phyloP scores from a whole-genome alignment of 306 rosid species.

The Adenanthera pavonina region DNA sequence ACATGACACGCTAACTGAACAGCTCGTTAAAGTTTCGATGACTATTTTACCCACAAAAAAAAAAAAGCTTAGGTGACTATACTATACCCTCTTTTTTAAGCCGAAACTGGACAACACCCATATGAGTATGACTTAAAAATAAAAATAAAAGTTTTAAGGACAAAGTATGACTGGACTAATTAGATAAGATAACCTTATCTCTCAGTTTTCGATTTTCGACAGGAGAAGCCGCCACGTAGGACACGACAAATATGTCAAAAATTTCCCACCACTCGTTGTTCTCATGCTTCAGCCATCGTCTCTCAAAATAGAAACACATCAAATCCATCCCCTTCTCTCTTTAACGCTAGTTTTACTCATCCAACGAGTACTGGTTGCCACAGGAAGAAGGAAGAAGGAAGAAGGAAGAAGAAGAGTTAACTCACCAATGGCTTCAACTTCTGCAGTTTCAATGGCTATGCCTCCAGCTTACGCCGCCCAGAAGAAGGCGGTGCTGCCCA shows the following conservation, averaged over 20 bases:
- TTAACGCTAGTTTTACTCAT: not conserved
- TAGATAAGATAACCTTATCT: constrained; percentile 88
- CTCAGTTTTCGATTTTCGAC: constrained; percentile 36
- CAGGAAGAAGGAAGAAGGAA: constrained; percentile 22
- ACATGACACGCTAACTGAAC: too few relatives aligned
- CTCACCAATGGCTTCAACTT: constrained; percentile 69
- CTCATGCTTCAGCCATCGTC: constrained; percentile 33
- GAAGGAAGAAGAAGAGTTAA: not conserved
- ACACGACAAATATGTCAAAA: constrained; percentile 50
- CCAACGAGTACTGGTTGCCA: not conserved
- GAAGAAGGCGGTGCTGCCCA: constrained; percentile 52
- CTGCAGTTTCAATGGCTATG: constrained; percentile 82
- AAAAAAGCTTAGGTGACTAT: not conserved
- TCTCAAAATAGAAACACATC: constrained; percentile 34
- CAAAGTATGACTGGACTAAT: constrained; percentile 48
- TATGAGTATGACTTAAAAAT: not conserved
- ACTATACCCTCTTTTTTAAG: not conserved
- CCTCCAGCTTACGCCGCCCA: constrained; percentile 56
- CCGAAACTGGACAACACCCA: not conserved
- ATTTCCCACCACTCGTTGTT: constrained; percentile 59
- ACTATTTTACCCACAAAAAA: too few relatives aligned
- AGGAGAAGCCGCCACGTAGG: constrained; percentile 76
- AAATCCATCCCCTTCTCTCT: constrained; percentile 16
- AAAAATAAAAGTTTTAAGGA: not conserved
- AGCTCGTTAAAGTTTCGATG: too few relatives aligned